Percentiles rank a stretch among this genome's conserved stretches.
phyloP scores from a whole-genome alignment of 2,329 filamentous ascomycete genomes.

The Monilinia vaccinii-corymbosi region DNA sequence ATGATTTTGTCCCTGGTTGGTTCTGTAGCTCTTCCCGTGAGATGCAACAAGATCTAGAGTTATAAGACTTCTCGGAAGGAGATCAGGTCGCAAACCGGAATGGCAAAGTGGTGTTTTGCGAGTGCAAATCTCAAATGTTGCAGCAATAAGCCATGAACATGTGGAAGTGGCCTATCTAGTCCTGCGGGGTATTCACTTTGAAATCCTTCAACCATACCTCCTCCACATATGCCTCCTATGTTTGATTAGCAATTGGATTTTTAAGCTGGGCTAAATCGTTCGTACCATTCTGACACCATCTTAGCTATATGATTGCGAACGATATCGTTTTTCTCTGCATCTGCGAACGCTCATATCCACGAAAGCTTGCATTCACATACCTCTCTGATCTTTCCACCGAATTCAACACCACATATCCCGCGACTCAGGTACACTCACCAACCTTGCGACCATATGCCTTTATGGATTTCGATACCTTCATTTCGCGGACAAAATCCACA shows the following conservation, averaged over 20 bases:
- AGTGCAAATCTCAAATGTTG: background rate
- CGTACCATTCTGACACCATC: background rate
- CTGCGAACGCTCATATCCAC: constrained; percentile 86
- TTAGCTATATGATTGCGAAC: constrained; percentile 73
- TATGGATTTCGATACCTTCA: constrained; percentile 97
- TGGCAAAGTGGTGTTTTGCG: background rate
- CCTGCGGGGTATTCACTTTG: background rate
- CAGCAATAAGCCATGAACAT: background rate
- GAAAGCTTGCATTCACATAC: constrained; percentile 97
- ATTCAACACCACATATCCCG: constrained; percentile 78
- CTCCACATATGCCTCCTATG: background rate
- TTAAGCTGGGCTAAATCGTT: background rate
- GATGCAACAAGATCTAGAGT: background rate
- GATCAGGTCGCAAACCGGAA: background rate
- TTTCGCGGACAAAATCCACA: constrained; percentile 82
- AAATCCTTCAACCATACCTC: background rate
- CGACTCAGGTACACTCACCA: constrained; percentile 62
- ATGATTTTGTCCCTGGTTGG: background rate
- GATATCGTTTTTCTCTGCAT: constrained; percentile 89
- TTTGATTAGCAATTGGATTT: background rate
- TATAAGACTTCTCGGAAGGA: background rate
- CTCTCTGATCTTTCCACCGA: constrained; percentile 85
- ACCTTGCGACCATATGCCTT: constrained; percentile 86
- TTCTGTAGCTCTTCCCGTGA: background rate
- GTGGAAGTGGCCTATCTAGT: background rate